Base-by-base conservation (phyloP, 2,329 filamentous ascomycete genomes). In the Celoporthe dispersa region DNA sequence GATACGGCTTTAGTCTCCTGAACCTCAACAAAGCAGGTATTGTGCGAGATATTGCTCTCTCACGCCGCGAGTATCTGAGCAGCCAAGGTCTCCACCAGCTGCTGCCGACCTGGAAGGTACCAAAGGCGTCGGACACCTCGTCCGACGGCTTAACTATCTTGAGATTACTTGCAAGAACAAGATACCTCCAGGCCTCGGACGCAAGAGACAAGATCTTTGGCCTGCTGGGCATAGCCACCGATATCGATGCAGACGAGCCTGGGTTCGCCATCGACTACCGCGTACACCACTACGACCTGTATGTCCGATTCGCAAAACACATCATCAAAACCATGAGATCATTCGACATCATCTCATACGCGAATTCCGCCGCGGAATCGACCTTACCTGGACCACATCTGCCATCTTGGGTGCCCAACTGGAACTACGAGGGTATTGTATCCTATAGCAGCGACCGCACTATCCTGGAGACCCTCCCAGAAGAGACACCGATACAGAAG, bases 151-250 rank as follows among this genome's bases (percentile, higher is more conserved):
- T 57, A 16, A 57, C 25, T 28, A 57, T 57, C 28, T 33, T 57
- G 14, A 16, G 16, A 28, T 2, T 57, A 6, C 57, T 67, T 3
- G 55, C 44, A 19, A 39, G 14, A 16, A 60, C 39, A 14, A 63
- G 66, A 2, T 53, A 63, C 4, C 57, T 67, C 1, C 14, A 67
- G 19, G 9, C 66, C 41, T 39, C 66, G 7, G 66, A 67, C 48
- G 39, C 66, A 14, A 67, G 57, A 28, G 66, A 67, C 66, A 67
- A 61, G 14, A 67, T 67, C 12, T 67, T 62, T n/a, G 66, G 57
- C 25, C 12, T 67, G 6, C 4, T 67, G 19, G 66, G 66, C 1
- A 39, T 67, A 63, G 57, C 66, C 1, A 48, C 59, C 12, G 66
- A 48, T 9, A 67, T 67, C 25, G 31, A 67, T 9, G 35, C 41